Base-by-base conservation (phyloP, 805 yeast species). In the Schizosaccharomyces osmophilus region DNA sequence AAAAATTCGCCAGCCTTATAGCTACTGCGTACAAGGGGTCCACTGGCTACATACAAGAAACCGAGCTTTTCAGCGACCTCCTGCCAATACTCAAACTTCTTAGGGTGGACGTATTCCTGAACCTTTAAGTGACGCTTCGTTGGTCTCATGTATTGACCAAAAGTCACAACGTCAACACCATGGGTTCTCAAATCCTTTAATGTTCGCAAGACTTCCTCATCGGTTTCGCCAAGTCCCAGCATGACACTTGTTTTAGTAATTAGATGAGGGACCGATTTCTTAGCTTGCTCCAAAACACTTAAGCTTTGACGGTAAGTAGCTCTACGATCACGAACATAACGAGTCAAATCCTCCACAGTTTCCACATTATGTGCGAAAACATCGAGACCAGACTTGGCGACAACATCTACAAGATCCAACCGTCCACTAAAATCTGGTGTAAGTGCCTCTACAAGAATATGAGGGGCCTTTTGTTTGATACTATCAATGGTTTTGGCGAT, bases 101-200 rank as follows among this genome's bases (percentile, higher is more conserved):
- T 96, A 2, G 99, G 99, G 31, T 82, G 84, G 22, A 93, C 81
- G 68, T 93, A 93, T 67, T 90, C 97, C 11, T 87, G 96, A 55
- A 93, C 99, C 74, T 89, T 89, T 94, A 93, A 88, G 72, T 93
- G 99, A 69, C 98, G 82, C 73, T 86, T 93, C 1, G 99, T 93
- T 57, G 99, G 99, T 71, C 98, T 80, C 97, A 93, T 93, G 72
- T 93, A 93, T 73, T 93, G 99, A 45, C 99, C 99, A 73, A 93
- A 93, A 0, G 99, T 93, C 19, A 93, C 96, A 60, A 93, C 95
- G 69, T 93, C 97, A 71, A 95, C 93, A 8, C 78, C 74, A 55
- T 83, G 79, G 22, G 74, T 81, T 64, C 97, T 79, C 66, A 94
- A 75, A 70, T 87, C 95, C 64, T 72, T 76, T 68, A 93, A 71